Base-by-base conservation (phyloP, 1,139 yeast genomes). In the Nakaseomyces kungkrabaensis region DNA sequence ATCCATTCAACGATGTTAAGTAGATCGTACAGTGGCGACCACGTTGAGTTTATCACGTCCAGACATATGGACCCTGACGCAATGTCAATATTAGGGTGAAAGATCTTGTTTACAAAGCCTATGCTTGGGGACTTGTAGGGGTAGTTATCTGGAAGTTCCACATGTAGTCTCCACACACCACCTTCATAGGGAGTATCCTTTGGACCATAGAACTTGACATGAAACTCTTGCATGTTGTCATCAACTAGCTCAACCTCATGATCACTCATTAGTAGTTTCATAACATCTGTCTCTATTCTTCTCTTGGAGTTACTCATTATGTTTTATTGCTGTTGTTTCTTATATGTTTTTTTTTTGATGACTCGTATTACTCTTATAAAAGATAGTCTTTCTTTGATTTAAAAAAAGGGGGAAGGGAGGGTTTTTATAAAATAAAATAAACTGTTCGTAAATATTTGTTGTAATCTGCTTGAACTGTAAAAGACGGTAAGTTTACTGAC, bases 21-120 rank as follows among this genome's bases (percentile, higher is more conserved):
- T 59, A 90, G 76, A 48, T 92, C 97, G 72, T 89, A 92, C 90
- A 92, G 86, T 2, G 98, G 98, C 43, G 95, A 85, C 98, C 98
- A 92, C 0, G 97, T 89, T 64, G 92, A 97, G 68, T 92, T 92
- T 58, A 92, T 90, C 36, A 92, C 98, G 65, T 92, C 98, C 52
- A 92, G 78, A 68, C 98, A 92, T 11, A 92, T 97, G 0, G 95
- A 82, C 0, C 98, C 98, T 4, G 95, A 84, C 31, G 81, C 76
- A 63, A 87, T 92, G 62, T 87, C 96, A 53, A 87, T 86, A 64
- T 92, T 92, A 5, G 98, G 98, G 65, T 92, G 98, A 68, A 81
- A 90, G 33, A 92, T 90, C 66, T 84, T 86, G 68, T 90, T 92
- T 51, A 82, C 82, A 65, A 92, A 92, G 4, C 97, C 97, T 56